Base-by-base conservation (phyloP, 1,139 yeast species). In the Meyerozyma smithsonii region DNA sequence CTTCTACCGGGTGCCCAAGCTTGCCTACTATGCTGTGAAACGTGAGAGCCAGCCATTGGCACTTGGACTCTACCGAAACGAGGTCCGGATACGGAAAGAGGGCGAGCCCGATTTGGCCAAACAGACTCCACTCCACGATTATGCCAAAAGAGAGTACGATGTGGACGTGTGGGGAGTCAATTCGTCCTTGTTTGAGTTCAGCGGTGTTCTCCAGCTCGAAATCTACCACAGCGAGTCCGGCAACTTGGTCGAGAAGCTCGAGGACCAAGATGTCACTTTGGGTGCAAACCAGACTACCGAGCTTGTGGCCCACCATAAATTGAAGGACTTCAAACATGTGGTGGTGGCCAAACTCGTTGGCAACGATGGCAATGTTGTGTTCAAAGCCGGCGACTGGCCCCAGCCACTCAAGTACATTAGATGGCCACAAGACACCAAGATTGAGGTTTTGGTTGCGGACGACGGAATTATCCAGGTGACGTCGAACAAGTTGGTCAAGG, bases 321-420 rank as follows among this genome's bases (percentile, higher is more conserved):
- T 57, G 8, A 35, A 55, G 11, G 44, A 51, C 20, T 49, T 52
- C 3, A 33, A 42, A 12, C 55, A 55, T 8, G 49, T 53, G 3
- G 64, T 56, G 4, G 54, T 59, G 10, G 43, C 51, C 39, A 39
- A 57, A 32, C 41, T 56, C 32, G 45, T 52, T 4, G 34, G 40
- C 21, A 41, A 44, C 20, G 36, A 50, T 8, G 54, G 51, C 7
- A 23, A 44, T 4, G 45, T 58, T 6, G 40, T 69, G 15, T 61
- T 69, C 8, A 51, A 64, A 39, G 64, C 68, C 7, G 59, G 62
- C 10, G 77, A 72, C 46, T 74, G 80, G 79, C 79, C 80, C 3
- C 78, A 75, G 48, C 80, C 80, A 11, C 55, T 75, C 44, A 74
- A 74, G 47, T 62, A 68, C 45, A 51, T 69, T 28, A 52, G 56